Evolutionary conservation across 2,329 filamentous ascomycete species (phyloP), one percentile per base, ranked within the genome.

Genomic region (Paramyrothecium sp.): DNA sequence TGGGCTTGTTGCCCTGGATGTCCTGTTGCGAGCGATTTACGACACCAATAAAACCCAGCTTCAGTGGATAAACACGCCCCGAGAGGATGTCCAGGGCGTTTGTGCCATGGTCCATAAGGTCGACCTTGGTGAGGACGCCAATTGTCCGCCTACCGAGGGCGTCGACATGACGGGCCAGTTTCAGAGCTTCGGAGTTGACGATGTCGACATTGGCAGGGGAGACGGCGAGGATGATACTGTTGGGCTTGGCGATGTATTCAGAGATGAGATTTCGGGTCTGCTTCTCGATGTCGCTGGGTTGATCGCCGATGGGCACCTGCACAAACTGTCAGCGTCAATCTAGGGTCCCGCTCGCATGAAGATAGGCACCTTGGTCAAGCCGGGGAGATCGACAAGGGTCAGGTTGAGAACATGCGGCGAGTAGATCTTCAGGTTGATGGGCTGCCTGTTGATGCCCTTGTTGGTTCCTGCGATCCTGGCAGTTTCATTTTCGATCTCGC

Each of bases 1-100:
- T 89, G n/a, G 92, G 89, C 77, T 98, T 97, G 75, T 92, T 94
- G 59, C 90, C 91, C 71, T 96, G 92, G 48, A 99, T 99, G 73
- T 99, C 95, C 74, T 98, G 94, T 75, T 99, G 95, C 34, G 95
- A 98, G 62, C 95, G 88, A 76, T 99, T 99, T 68, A 99, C 94
- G 17, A 98, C 93, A 60, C 95, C 95, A 65, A 99, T 98, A 72
- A 98, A 99, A 26, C 95, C 95, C 61, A 99, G 85, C 76, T 98
- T 99, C 66, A 99, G 75, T 10, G 95, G 95, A 73, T 99, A 99
- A 3, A 99, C 95, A 23, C 95, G 89, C 3, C 95, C 95, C 7
- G 94, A 96, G n/a, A 99, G 83, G 65, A 99, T 99, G 69, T 99
- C 95, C 65, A 99, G 82, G 17, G 95, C 95, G 69, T 99, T 98